These are phyloP conservation scores for Aspergillus carbonarius DNA, from an alignment of 2,329 filamentous ascomycete genomes.

Conservation along the genomic window DNA sequence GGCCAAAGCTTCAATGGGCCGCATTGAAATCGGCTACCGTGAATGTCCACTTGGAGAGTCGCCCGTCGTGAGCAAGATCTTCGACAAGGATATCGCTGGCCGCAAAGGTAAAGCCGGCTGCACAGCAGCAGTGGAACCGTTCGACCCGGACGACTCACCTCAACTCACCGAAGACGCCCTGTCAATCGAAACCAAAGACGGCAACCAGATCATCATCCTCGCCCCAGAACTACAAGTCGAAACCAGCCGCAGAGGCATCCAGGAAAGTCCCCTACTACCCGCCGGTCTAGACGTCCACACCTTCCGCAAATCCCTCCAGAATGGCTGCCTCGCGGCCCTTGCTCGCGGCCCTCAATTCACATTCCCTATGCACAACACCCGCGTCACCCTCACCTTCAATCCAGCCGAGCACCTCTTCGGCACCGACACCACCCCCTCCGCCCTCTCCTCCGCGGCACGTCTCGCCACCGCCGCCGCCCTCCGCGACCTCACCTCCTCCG, in stretches of 20 bases:
- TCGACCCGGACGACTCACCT: conserved; percentile 37
- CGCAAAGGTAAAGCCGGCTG: conserved; percentile 77
- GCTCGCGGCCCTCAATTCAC: conserved; percentile 78
- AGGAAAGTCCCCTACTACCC: conserved; percentile 53
- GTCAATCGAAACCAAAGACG: conserved; percentile 56
- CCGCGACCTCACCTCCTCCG: conserved; percentile 48
- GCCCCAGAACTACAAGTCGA: conserved; percentile 51
- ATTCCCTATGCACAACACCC: conserved; percentile 75
- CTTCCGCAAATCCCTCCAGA: conserved; percentile 61
- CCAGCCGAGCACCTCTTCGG: conserved; percentile 64
- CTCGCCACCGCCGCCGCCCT: conserved; percentile 70
- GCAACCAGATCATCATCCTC: conserved; percentile 65
- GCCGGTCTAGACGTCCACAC: conserved; percentile 52
- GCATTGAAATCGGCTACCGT: conserved; percentile 92
- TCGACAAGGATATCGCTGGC: conserved; percentile 77
- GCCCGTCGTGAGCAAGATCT: conserved; percentile 59
- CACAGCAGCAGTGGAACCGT: conserved; percentile 64
- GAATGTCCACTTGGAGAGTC: conserved; percentile 69
- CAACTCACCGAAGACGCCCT: conserved; percentile 26
- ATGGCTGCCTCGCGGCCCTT: conserved; percentile 78
- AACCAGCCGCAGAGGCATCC: conserved; percentile 35
- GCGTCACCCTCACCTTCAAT: conserved; percentile 69
- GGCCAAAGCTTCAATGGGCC: conserved; percentile 78
- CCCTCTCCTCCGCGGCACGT: conserved; percentile 65
- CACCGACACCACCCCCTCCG: conserved; percentile 65